phyloP scores from a whole-genome alignment of 1,284 basidiomycete genomes.

The Melampsora abietis-canadensis region DNA sequence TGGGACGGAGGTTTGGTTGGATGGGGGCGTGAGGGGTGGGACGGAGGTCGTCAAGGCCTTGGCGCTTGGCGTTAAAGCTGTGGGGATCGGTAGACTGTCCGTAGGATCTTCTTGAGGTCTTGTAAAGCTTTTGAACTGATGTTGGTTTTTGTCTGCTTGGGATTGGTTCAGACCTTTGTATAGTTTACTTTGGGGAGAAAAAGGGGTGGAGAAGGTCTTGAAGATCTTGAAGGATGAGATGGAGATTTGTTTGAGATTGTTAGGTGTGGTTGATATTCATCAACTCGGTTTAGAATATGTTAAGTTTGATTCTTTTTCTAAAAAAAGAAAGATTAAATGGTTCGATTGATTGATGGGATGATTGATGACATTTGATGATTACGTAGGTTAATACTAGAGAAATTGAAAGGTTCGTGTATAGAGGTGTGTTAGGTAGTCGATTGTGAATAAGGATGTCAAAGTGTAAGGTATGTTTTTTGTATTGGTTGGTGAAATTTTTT shows the following conservation, averaged over 20 bases:
- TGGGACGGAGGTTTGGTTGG: constrained; percentile 51
- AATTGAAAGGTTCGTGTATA: neutral
- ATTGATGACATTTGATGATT: neutral
- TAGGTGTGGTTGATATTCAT: neutral
- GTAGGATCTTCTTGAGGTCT: neutral
- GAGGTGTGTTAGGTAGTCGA: too few species aligned
- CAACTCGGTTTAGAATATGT: neutral
- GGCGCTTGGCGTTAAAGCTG: constrained; percentile 50
- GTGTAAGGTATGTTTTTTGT: too few species aligned
- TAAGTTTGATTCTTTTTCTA: neutral
- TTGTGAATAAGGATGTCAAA: too few species aligned
- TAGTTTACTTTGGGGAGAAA: neutral
- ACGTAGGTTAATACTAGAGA: neutral
- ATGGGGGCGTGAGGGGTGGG: constrained; percentile 51
- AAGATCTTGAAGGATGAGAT: neutral
- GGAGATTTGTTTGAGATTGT: neutral
- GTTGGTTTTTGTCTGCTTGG: neutral
- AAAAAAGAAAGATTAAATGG: neutral
- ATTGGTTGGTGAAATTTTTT: too few species aligned
- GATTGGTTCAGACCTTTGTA: neutral
- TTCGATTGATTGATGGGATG: neutral
- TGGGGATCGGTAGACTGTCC: constrained; percentile 45
- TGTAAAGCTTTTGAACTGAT: neutral
- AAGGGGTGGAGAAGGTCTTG: neutral
- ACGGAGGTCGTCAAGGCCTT: constrained; percentile 52